phyloP scores from a whole-genome alignment of 106 monocot genomes.

The Dioscorea zingiberensis region DNA sequence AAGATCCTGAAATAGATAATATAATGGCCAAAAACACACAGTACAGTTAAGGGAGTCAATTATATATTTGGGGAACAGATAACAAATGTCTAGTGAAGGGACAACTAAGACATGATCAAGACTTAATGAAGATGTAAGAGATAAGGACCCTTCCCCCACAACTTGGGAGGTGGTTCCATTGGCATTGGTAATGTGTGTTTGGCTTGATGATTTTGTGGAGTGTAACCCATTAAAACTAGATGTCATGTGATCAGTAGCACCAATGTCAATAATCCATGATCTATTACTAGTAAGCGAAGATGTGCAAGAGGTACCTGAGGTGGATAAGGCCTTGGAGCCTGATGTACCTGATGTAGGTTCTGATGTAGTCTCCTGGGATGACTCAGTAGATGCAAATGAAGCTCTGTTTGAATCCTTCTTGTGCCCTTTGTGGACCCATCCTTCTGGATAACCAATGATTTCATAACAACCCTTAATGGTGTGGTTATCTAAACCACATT shows the following conservation, averaged over 20 bases:
- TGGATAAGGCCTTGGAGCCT: too few relatives aligned
- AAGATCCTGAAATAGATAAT: not conserved
- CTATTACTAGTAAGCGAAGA: not conserved
- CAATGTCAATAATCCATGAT: not conserved
- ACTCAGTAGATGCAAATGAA: too few relatives aligned
- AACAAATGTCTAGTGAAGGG: not conserved
- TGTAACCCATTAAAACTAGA: not conserved
- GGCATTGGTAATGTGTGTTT: not conserved
- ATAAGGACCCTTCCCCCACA: not conserved
- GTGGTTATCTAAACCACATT: too few relatives aligned
- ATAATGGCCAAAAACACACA: not conserved
- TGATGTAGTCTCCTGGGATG: too few relatives aligned
- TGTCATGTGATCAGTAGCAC: constrained; percentile 1
- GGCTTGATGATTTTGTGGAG: not conserved
- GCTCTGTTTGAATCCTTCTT: too few relatives aligned
- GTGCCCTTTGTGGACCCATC: too few relatives aligned
- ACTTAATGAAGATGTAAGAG: not conserved
- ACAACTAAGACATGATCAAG: not conserved
- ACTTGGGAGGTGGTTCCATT: not conserved
- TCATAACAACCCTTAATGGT: too few relatives aligned
- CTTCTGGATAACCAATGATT: too few relatives aligned
- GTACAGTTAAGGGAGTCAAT: not conserved
- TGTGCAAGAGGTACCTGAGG: too few relatives aligned
- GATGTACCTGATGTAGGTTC: too few relatives aligned
- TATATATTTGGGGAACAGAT: not conserved